Conservation (phyloP, 768 basidiomycete genomes). For the Lepiota subincarnata region DNA sequence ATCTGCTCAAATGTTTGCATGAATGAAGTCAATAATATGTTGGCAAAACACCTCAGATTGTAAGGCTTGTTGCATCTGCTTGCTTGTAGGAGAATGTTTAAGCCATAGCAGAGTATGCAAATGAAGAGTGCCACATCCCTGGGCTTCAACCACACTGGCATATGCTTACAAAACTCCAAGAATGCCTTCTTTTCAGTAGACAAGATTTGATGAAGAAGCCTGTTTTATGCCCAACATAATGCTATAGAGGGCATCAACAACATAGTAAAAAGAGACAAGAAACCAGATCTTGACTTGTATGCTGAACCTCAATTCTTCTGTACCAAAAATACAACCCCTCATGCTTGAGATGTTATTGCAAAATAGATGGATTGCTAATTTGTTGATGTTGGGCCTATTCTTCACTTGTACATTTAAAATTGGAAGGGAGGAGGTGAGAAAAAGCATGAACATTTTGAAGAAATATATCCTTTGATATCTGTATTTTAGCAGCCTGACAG, state of each 20-base stretch:
- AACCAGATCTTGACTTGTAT: constrained; percentile 27
- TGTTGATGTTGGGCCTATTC: constrained; percentile 24
- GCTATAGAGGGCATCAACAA: constrained; percentile 27
- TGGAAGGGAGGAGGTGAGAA: constrained; percentile 22
- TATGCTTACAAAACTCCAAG: constrained; percentile 29
- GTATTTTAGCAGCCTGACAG: constrained; percentile 21
- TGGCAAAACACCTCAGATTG: constrained; percentile 24
- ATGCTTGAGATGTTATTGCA: constrained; percentile 23
- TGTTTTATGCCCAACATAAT: constrained; percentile 28
- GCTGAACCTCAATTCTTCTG: constrained; percentile 25
- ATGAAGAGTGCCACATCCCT: constrained; percentile 38
- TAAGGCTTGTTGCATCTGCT: constrained; percentile 19
- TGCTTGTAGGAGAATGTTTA: constrained; percentile 21
- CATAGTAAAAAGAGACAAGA: constrained; percentile 27
- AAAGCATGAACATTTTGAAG: constrained; percentile 19
- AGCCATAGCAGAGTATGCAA: constrained; percentile 38
- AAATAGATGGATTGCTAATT: constrained; percentile 22
- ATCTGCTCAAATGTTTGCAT: constrained; percentile 26
- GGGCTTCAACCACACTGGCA: constrained; percentile 36
- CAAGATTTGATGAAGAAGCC: background rate
- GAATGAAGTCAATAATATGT: constrained; percentile 25
- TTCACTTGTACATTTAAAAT: constrained; percentile 27
- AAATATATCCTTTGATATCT: constrained; percentile 21
- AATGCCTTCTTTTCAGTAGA: constrained; percentile 24
- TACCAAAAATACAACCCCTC: constrained; percentile 22